These are phyloP conservation scores for Penicilliopsis zonata DNA, from an alignment of 495 filamentous ascomycete species.

Conservation along the genomic window DNA sequence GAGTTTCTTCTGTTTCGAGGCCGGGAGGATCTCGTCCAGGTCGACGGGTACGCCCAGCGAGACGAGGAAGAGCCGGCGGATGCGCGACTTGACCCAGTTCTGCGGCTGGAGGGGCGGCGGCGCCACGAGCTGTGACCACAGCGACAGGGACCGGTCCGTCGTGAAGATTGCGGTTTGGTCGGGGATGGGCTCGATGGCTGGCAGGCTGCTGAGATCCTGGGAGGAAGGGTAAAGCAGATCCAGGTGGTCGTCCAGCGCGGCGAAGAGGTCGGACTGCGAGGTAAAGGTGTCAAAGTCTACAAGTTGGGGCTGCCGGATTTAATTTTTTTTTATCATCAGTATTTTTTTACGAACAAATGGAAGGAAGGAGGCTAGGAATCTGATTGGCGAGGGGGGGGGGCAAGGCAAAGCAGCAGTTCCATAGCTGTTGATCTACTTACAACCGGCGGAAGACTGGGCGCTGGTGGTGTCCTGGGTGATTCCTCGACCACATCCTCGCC, in stretches of 20 bases:
- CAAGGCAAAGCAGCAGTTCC: no score
- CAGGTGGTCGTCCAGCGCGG: constrained; percentile 36
- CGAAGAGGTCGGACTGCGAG: constrained; percentile 35
- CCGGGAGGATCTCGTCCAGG: constrained; percentile 90
- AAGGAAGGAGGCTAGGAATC: no score
- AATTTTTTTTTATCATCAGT: constrained; percentile 1
- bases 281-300: constrained; percentile 57
- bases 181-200: constrained; percentile 31
- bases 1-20: constrained; percentile 95
- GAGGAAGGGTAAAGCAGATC: constrained; percentile 42
- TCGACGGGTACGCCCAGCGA: constrained; percentile 93
- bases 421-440: constrained; percentile 28
- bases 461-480: constrained; percentile 20
- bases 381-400: no score
- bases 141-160: constrained; percentile 61
- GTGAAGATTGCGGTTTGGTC: constrained; percentile 37
- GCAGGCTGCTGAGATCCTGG: constrained; percentile 25
- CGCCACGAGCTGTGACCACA: constrained; percentile 94
- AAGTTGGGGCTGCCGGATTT: constrained; percentile 45
- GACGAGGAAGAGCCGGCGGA: constrained; percentile 90
- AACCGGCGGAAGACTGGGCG: constrained; percentile 31
- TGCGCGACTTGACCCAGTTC: constrained; percentile 95
- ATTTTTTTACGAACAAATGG: neutral
- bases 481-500: constrained; percentile 32
- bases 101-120: constrained; percentile 91